Percentiles rank a stretch among this genome's conserved stretches.
phyloP scores from a whole-genome alignment of 192 early-diverging fungal genomes.

The Coemansia sp. region DNA sequence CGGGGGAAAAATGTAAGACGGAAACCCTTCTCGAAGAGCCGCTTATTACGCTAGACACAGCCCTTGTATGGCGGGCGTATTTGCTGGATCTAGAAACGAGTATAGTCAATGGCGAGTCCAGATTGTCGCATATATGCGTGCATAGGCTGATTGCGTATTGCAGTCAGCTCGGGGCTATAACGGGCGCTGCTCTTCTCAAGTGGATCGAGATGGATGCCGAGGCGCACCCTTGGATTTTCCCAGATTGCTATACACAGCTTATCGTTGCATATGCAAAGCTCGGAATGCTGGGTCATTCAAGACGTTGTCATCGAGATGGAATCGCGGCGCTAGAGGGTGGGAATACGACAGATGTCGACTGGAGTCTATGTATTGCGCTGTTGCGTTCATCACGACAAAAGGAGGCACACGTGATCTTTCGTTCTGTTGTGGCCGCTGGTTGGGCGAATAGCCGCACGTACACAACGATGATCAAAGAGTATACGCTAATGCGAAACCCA shows the following conservation, averaged over 20 bases:
- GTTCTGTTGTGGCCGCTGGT: conserved; percentile 16
- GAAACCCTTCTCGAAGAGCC: conserved; percentile 9
- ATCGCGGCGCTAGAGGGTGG: background rate
- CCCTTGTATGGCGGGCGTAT: conserved; percentile 23
- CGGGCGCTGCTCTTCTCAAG: conserved; percentile 22
- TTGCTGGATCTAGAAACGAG: background rate
- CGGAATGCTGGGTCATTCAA: conserved; percentile 28
- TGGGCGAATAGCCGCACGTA: conserved; percentile 20
- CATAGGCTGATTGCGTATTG: conserved; percentile 17
- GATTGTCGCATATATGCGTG: conserved; percentile 3
- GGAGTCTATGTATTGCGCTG: conserved; percentile 38
- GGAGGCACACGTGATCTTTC: conserved; percentile 33
- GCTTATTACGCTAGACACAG: conserved; percentile 18
- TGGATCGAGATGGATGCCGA: conserved; percentile 35
- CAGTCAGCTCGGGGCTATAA: conserved; percentile 15
- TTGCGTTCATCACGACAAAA: conserved; percentile 28
- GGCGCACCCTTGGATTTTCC: conserved; percentile 12
- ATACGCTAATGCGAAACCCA: conserved; percentile 20
- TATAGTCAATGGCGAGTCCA: background rate
- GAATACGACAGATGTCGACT: conserved; percentile 9
- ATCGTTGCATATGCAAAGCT: conserved; percentile 34
- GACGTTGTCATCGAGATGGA: conserved; percentile 24
- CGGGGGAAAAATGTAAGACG: background rate
- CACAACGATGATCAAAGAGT: conserved; percentile 23
- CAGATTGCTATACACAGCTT: conserved; percentile 4